Conservation (phyloP, 768 basidiomycete genomes). For the Hericium rajendrae region DNA sequence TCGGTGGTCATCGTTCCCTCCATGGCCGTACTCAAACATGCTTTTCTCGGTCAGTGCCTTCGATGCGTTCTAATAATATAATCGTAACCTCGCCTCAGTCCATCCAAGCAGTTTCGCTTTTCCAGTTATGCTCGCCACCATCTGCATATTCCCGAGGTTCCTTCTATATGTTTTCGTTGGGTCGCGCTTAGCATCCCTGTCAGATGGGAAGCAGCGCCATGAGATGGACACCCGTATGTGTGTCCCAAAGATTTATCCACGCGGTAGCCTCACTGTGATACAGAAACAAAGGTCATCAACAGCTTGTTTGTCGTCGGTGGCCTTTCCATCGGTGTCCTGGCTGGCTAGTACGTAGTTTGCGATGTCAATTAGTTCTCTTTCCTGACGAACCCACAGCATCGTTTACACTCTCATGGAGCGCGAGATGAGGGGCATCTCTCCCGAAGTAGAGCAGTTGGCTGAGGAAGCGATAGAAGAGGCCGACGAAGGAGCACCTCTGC, state of each 20-base stretch:
- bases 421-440: constrained; percentile 37
- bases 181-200: constrained; percentile 59
- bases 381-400: constrained; percentile 33
- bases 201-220: constrained; percentile 65
- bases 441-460: constrained; percentile 43
- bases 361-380: neutral
- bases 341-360: constrained; percentile 50
- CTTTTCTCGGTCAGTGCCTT: constrained; percentile 56
- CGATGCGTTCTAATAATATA: too few species aligned
- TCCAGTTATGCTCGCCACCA: constrained; percentile 73
- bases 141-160: constrained; percentile 61
- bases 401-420: constrained; percentile 58
- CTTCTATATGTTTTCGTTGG: constrained; percentile 73
- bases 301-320: constrained; percentile 47
- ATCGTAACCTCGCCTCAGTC: constrained; percentile 30
- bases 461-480: constrained; percentile 52
- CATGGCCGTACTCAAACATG: constrained; percentile 81
- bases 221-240: constrained; percentile 66
- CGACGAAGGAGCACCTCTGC: constrained; percentile 51
- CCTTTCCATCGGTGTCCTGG: constrained; percentile 43
- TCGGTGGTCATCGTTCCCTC: constrained; percentile 73
- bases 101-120: constrained; percentile 61
- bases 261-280: constrained; percentile 1
- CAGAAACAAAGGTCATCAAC: constrained; percentile 62
- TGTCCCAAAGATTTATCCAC: neutral